A percentile compares a stretch with the other conserved stretches of the same genome.
Evolutionary conservation across 2,329 filamentous ascomycete genomes (phyloP).

Genomic region (Botryotinia globosa): DNA sequence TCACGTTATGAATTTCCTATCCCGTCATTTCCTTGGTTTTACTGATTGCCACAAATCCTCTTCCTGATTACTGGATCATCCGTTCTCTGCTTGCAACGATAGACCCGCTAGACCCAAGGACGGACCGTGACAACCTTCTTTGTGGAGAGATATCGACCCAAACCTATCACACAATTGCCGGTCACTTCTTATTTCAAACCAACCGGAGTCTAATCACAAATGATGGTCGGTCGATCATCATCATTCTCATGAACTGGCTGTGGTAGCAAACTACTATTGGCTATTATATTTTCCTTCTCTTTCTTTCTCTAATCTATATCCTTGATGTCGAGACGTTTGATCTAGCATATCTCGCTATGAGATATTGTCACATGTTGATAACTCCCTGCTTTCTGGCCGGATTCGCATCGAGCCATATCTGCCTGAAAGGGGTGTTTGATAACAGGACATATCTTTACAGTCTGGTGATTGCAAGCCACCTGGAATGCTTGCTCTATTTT

Average conservation of each 20-base stretch:
- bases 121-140: slow-evolving; percentile 25
- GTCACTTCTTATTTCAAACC: slow-evolving; percentile 21
- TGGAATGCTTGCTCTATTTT: slow-evolving; percentile 29
- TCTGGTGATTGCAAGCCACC: slow-evolving; percentile 33
- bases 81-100: slow-evolving; percentile 24
- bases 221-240: slow-evolving; percentile 14
- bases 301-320: slow-evolving; percentile 21
- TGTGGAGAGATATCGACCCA: slow-evolving; percentile 23
- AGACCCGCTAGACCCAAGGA: slow-evolving; percentile 23
- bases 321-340: slow-evolving; percentile 18
- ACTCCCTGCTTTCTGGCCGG: slow-evolving; percentile 17
- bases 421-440: slow-evolving; percentile 19
- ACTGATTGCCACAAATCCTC: slow-evolving; percentile 22
- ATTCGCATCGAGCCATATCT: slow-evolving; percentile 11
- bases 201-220: slow-evolving; percentile 26
- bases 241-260: not conserved
- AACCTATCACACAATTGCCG: slow-evolving; percentile 30
- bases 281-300: slow-evolving; percentile 4
- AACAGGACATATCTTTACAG: slow-evolving; percentile 25
- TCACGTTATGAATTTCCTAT: slow-evolving; percentile 36
- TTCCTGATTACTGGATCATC: slow-evolving; percentile 27
- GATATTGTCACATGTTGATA: slow-evolving; percentile 22
- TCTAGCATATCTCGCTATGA: slow-evolving; percentile 17
- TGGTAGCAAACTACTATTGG: slow-evolving; percentile 13
- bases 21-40: slow-evolving; percentile 28